A percentile compares a stretch with the other conserved stretches of the same genome.
phyloP scores from a whole-genome alignment of 805 yeast genomes.

The Yamadazyma ubonensis region DNA sequence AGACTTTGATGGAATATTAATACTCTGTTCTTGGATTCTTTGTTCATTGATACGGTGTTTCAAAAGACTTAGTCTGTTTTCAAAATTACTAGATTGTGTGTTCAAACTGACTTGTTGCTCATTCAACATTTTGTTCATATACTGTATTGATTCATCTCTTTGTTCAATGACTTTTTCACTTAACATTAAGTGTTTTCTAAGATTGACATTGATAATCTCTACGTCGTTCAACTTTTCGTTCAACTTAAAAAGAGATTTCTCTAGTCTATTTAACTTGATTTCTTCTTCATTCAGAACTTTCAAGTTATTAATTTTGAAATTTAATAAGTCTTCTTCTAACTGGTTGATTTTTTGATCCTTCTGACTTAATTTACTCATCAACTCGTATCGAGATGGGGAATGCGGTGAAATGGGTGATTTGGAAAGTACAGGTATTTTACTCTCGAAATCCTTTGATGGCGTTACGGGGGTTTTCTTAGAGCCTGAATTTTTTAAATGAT shows the following conservation, averaged over 20 bases:
- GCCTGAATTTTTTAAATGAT: slow-evolving; percentile 26
- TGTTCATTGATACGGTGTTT: slow-evolving; percentile 8
- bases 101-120: slow-evolving; percentile 51
- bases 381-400: slow-evolving; percentile 8
- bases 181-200: slow-evolving; percentile 55
- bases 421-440: slow-evolving; percentile 11
- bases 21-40: slow-evolving; percentile 1
- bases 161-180: slow-evolving; percentile 56
- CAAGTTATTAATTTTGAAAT: slow-evolving; percentile 30
- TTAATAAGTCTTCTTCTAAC: slow-evolving; percentile 28
- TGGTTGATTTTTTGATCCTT: slow-evolving; percentile 30
- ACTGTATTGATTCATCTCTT: slow-evolving; percentile 55
- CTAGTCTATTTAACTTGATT: slow-evolving; percentile 52
- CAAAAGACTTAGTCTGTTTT: slow-evolving; percentile 32
- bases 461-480: slow-evolving; percentile 11
- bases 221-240: slow-evolving; percentile 59
- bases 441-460: slow-evolving; percentile 16
- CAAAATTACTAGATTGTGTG: slow-evolving; percentile 51
- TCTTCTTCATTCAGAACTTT: slow-evolving; percentile 40
- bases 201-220: slow-evolving; percentile 56
- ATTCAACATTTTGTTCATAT: slow-evolving; percentile 48
- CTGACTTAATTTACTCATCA: slow-evolving; percentile 23
- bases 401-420: slow-evolving; percentile 10
- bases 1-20: neutral
- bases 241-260: slow-evolving; percentile 56